Base-by-base conservation (phyloP, 148 eudicot species). In the Amaranthus hypochondriacus region DNA sequence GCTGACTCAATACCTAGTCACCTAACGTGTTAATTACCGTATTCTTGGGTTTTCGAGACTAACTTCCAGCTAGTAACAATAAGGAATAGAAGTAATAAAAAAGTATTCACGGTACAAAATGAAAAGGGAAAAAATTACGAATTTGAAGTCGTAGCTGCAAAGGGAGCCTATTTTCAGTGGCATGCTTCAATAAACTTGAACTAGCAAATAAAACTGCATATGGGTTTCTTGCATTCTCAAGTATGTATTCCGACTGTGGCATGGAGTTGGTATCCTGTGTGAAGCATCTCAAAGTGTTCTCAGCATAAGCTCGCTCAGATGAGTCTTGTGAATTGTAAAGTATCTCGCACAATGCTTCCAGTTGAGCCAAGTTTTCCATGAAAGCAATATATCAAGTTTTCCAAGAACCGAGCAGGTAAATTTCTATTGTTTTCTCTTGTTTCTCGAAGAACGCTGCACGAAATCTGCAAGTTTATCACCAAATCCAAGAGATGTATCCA, bases 131-230 rank as follows among this genome's bases (percentile, higher is more conserved):
- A 83, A 71, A 67, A 70, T 95, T 95, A 95, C 99, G 90, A 76
- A 95, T 89, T 83, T 92, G 89, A 81, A 95, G 96, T 52, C 90
- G 97, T 11, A 86, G 92, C 82, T 90, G 96, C 89, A 87, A 82
- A 58, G 96, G 88, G 69, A 90, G 92, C 28, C 78, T 83, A 58
- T 89, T 84, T 76, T 87, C 92, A 18, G 97, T 92, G 79, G 92
- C 94, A 86, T 90, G 99, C 88, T 95, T 95, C 96, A 92, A 75
- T 86, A 95, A 81, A 86, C 97, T 95, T 71, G 97, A 90, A 82
- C 99, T 88, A 77, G 99, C 96, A 80, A 92, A 82, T 85, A 92
- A 79, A 82, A 92, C 68, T 10, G 99, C 94, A 75, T 95, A 95
- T 43, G 96, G 89, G 75, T 90, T 87, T 81, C 76, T 81, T 70